Base-by-base conservation (phyloP, 1,139 yeast genomes). In the Yamadazyma trypodendri region DNA sequence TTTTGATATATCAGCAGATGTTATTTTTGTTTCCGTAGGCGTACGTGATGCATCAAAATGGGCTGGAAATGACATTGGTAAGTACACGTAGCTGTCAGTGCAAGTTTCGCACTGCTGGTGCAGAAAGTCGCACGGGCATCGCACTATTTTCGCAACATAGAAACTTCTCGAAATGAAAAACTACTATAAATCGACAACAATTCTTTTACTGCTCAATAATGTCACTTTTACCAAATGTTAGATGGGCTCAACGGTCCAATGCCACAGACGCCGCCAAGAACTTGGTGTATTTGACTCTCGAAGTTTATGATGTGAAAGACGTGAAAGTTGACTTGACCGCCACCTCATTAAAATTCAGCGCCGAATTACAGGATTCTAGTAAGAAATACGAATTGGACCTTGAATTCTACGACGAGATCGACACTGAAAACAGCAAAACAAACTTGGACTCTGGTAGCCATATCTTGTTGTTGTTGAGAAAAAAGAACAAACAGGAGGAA, bases 221-320 rank as follows among this genome's bases (percentile, higher is more conserved):
- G 48, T 36, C 45, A 9, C 30, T 38, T 36, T 34, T 45, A 35
- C 68, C 68, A 36, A 55, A 54, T 35, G 94, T 88, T 36, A 72
- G 77, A 58, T 92, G 98, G 98, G 97, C 98, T 16, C 98, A 92
- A 69, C 86, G 98, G 65, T 88, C 96, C 36, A 80, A 73, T 56
- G 82, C 73, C 15, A 65, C 72, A 6, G 95, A 82, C 28, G 77
- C 77, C 12, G 70, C 78, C 30, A 89, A 86, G 64, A 92, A 92
- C 61, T 58, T 88, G 30, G 55, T 92, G 35, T 84, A 75, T 58
- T 63, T 92, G 43, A 89, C 96, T 0, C 75, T 92, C 45, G 75
- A 78, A 44, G 79, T 87, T 27, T 75, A 81, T 32, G 96, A 90
- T 58, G 79, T 90, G 30, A 72, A 66, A 40, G 67, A 80, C 44